A percentile compares a stretch with the other conserved stretches of the same genome.
These are phyloP conservation scores for Fusarium clavum DNA, from an alignment of 2,329 filamentous ascomycete species.

Conservation along the genomic window DNA sequence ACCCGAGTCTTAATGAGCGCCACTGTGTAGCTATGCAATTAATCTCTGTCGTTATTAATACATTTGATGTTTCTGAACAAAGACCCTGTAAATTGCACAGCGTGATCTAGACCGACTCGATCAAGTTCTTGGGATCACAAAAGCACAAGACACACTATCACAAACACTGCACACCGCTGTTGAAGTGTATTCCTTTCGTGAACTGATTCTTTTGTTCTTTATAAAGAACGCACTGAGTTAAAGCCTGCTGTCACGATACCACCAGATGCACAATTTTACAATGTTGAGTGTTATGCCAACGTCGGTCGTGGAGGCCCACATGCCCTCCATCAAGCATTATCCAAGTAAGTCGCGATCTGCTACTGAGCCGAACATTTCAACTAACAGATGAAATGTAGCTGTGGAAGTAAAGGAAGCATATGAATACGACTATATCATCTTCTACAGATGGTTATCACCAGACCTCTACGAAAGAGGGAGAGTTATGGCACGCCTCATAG, in stretches of 20 bases:
- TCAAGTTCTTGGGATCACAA: not conserved
- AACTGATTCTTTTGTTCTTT: not conserved
- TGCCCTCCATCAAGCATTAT: not conserved
- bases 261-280: accelerated
- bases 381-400: not conserved
- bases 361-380: accelerated
- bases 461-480: slow-evolving; percentile 17
- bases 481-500: slow-evolving; percentile 20
- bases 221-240: too few relatives aligned
- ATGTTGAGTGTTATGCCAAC: slow-evolving; percentile 3
- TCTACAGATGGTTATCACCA: slow-evolving; percentile 20
- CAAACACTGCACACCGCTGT: not conserved
- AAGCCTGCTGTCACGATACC: accelerated
- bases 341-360: not conserved
- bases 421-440: slow-evolving; percentile 22
- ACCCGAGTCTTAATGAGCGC: too few relatives aligned
- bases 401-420: not conserved
- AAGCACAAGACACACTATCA: not conserved
- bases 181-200: not conserved
- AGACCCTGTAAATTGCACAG: not conserved
- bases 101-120: not conserved
- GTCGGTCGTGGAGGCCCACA: not conserved
- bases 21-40: not conserved
- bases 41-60: not conserved
- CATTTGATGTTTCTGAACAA: not conserved